Base-by-base conservation (phyloP, 805 yeast genomes). In the Brettanomyces custersianus region DNA sequence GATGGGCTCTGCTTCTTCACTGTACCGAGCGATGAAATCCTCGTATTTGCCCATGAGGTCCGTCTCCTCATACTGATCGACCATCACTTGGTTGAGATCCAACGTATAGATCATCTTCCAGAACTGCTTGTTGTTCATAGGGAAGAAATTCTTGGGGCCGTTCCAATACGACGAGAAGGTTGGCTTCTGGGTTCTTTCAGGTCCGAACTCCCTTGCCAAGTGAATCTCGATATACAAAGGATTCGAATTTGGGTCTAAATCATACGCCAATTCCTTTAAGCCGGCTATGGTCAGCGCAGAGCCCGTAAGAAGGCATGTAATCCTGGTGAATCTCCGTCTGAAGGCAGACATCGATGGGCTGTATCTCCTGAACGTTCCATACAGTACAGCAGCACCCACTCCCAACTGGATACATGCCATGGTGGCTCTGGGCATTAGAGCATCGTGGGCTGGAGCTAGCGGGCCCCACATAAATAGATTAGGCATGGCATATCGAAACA, bases 141-240 rank as follows among this genome's bases (percentile, higher is more conserved):
- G 77, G 42, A 48, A 54, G 49, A 60, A 66, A 29, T 60, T 51
- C 34, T 55, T 55, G 10, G 76, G 76, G 0, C 79, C 79, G 43
- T 54, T 63, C 74, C 74, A 73, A 52, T 64, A 59, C 38, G 59
- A 56, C 11, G 70, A 66, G 11, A 47, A 51, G 19, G 35, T 34
- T 4, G 26, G 25, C 20, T 19, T 33, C 54, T 63, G 22, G 68
- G 72, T 29, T 54, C 55, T 40, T 52, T 57, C 26, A 46, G 44
- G 20, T 70, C 48, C 33, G 18, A 41, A 31, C 25, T 40, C 38
- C 29, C 52, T 40, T 6, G 58, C 59, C 18, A 51, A 32, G 17
- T 41, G 39, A 12, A 51, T 45, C 38, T 55, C 60, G 12, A 54
- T 42, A 29, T 45, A 53, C 13, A 49, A 41, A 15, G 60, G 59